Conservation (phyloP, 2,329 filamentous ascomycete genomes). For the Thielaviopsis euricoi region DNA sequence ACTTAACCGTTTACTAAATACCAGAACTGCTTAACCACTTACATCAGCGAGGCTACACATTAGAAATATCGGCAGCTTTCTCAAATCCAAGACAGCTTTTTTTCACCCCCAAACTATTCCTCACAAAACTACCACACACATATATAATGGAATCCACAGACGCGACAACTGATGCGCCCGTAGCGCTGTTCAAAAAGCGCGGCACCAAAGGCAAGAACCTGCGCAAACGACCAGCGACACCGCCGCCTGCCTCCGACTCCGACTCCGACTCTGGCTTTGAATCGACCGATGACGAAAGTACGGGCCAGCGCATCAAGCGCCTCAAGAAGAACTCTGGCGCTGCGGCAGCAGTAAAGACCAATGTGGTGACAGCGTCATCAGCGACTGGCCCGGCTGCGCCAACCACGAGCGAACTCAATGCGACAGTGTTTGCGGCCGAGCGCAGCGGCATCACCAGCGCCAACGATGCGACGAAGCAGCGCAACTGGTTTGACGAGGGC, state of each 20-base stretch:
- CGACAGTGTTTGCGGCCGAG: constrained; percentile 43
- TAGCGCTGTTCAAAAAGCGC: constrained; percentile 5
- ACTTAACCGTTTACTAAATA: not conserved
- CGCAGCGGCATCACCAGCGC: constrained; percentile 45
- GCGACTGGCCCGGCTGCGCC: constrained; percentile 15
- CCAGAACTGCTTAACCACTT: not conserved
- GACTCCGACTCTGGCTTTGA: constrained; percentile 1
- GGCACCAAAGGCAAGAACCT: constrained; percentile 6
- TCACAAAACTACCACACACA: not conserved
- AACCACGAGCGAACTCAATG: constrained; percentile 22
- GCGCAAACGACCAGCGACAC: constrained; percentile 6
- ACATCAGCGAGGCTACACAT: not conserved
- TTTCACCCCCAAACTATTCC: not conserved
- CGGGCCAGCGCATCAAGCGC: constrained; percentile 2
- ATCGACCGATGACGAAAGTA: constrained; percentile 3
- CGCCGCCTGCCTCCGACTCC: constrained; percentile 3
- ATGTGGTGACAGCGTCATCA: not conserved
- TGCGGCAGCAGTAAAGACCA: not conserved
- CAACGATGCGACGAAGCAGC: constrained; percentile 80
- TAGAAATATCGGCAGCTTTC: not conserved
- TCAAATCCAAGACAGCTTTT: not conserved
- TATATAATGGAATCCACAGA: not conserved
- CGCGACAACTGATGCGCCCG: not conserved
- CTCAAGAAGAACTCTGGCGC: not conserved
- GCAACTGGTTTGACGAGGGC: constrained; percentile 73